These are phyloP conservation scores for Thraustotheca clavata DNA, from an alignment of 352 stramenopile species.

Conservation along the genomic window DNA sequence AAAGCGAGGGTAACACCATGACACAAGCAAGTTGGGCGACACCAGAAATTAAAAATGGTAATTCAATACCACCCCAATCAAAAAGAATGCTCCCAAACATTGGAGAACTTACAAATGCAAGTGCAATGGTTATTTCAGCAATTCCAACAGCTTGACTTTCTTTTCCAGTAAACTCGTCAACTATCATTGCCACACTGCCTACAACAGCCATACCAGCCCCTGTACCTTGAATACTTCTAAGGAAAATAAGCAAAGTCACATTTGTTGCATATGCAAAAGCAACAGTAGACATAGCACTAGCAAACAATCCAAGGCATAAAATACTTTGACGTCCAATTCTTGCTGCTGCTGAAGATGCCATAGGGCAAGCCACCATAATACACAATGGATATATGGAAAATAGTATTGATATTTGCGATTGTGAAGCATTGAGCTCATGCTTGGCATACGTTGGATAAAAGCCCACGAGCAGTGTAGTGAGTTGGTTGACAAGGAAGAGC, in stretches of 20 bases:
- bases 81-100: conserved; percentile 49
- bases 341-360: conserved; percentile 37
- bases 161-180: conserved; percentile 46
- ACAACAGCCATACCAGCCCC: conserved; percentile 42
- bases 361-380: conserved; percentile 61
- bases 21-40: conserved; percentile 50
- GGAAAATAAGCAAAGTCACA: conserved; percentile 30
- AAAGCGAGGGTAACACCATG: conserved; percentile 56
- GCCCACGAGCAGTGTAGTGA: conserved; percentile 62
- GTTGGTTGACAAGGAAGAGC: conserved; percentile 63
- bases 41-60: conserved; percentile 52
- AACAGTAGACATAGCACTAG: conserved; percentile 53
- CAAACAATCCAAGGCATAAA: conserved; percentile 56
- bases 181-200: conserved; percentile 54
- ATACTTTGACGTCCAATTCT: conserved; percentile 47
- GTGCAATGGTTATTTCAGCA: conserved; percentile 59
- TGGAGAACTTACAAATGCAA: conserved; percentile 49
- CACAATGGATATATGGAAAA: conserved; percentile 66
- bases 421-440: conserved; percentile 35
- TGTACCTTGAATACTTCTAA: conserved; percentile 50
- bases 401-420: conserved; percentile 47
- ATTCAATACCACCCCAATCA: conserved; percentile 39
- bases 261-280: conserved; percentile 48
- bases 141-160: conserved; percentile 48
- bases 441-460: conserved; percentile 61